Evolutionary conservation across 2,329 filamentous ascomycete genomes (phyloP), one percentile per base, ranked within the genome.

Genomic region (Tolypocladium amazonense): DNA sequence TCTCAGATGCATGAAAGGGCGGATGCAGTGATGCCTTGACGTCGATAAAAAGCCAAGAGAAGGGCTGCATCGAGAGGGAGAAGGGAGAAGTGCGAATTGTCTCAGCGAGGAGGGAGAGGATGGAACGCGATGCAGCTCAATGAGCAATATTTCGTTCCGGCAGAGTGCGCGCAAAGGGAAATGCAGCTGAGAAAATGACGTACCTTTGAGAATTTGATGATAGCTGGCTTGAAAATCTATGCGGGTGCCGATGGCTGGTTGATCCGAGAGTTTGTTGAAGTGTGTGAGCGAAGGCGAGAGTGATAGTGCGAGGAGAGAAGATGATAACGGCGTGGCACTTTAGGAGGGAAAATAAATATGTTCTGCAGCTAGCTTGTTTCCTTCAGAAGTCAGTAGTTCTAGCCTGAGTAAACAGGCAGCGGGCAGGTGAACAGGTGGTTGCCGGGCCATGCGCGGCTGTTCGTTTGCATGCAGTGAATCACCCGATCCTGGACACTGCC

Each of bases 341-440:
- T 54, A n/a, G 37, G 35, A 50, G 47, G 25, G n/a, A 35, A 38
- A 38, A 45, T 60, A 25, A 55, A 47, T 58, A 39, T 15, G 15
- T 15, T 23, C 18, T 8, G 4, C 20, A 6, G 47, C 11, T 5
- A n/a, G 47, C 27, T 35, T 12, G 27, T 12, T 7, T 3, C 27
- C 12, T 18, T 8, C 15, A 9, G 20, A 1, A 14, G 11, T 14
- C 18, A 23, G 2, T 14, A 35, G 12, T 53, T 41, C 6, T 37
- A n/a, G 58, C 58, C 58, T 59, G 55, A 59, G 45, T 56, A 59
- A 59, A 56, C 30, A 59, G 58, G 58, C 37, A 27, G 55, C 57
- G 20, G 56, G 30, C 12, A 45, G 27, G 20, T 23, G n/a, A 47
- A 33, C 6, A 3, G n/a, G 30, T 35, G 57, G 38, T 25, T 55